These are phyloP conservation scores for Mucor mucedo DNA, from an alignment of 371 early-diverging fungal species.

Conservation along the genomic window DNA sequence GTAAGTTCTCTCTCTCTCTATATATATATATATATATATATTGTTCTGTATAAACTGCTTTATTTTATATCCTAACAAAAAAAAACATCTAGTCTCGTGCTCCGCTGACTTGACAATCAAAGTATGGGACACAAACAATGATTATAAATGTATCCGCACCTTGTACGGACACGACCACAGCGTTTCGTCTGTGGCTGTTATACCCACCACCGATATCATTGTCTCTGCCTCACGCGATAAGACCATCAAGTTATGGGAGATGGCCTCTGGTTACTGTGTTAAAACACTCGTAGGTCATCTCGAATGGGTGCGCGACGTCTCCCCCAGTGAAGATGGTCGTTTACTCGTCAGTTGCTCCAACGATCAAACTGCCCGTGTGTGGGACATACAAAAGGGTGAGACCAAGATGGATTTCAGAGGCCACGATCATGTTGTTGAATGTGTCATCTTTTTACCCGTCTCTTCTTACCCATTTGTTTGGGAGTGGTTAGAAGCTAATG, in stretches of 20 bases:
- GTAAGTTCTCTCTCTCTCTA: slow-evolving; percentile 36
- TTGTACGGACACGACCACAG: slow-evolving; percentile 92
- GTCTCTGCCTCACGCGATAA: slow-evolving; percentile 89
- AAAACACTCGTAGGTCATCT: slow-evolving; percentile 80
- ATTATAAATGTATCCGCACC: slow-evolving; percentile 86
- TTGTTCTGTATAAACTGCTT: slow-evolving; percentile 3
- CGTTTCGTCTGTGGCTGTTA: slow-evolving; percentile 80
- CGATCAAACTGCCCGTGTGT: slow-evolving; percentile 89
- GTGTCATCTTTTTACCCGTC: slow-evolving; percentile 81
- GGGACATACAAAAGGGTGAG: slow-evolving; percentile 80
- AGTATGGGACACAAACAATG: slow-evolving; percentile 87
- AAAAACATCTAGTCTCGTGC: slow-evolving; percentile 67
- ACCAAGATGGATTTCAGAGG: slow-evolving; percentile 81
- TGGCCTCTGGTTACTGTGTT: slow-evolving; percentile 81
- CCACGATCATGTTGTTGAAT: slow-evolving; percentile 95
- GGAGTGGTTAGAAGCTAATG: slow-evolving; percentile 50
- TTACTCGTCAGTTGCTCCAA: slow-evolving; percentile 79
- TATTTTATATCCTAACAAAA: not conserved
- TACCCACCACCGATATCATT: slow-evolving; percentile 78
- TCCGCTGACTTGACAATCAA: slow-evolving; percentile 91
- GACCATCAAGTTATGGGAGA: slow-evolving; percentile 91
- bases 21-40: no score
- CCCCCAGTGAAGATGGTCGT: slow-evolving; percentile 73
- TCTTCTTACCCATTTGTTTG: slow-evolving; percentile 67
- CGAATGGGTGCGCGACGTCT: slow-evolving; percentile 87